These are phyloP conservation scores for Canavalia ensiformis DNA, from an alignment of 306 rosid species.

Conservation along the genomic window DNA sequence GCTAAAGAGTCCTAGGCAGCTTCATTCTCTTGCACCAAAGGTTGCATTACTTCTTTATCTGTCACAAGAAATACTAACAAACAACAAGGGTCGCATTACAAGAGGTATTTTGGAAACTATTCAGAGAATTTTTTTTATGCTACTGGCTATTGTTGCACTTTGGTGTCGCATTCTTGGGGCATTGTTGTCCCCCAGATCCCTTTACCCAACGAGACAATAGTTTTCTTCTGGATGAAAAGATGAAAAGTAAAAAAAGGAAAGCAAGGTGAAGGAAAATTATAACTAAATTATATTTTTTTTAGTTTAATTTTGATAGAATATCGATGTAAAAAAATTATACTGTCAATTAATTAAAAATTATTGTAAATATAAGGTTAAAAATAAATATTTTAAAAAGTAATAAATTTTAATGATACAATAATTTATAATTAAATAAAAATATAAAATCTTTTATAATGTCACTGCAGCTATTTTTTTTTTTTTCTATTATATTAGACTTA, in stretches of 20 bases:
- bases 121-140: background rate
- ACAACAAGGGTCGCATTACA: background rate
- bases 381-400: too few species aligned
- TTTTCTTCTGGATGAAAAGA: background rate
- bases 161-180: background rate
- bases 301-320: too few species aligned
- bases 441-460: too few species aligned
- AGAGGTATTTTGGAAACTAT: background rate
- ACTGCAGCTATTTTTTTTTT: background rate
- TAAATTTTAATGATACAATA: too few species aligned
- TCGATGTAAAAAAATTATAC: too few species aligned
- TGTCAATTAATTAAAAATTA: too few species aligned
- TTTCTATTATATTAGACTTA: background rate
- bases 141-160: background rate
- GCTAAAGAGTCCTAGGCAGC: slow-evolving; percentile 23
- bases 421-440: too few species aligned
- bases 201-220: background rate
- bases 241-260: background rate
- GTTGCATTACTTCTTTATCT: background rate
- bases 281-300: too few species aligned
- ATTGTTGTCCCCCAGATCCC: background rate
- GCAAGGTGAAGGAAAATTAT: background rate
- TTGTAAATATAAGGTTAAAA: too few species aligned
- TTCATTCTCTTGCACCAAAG: slow-evolving; percentile 18
- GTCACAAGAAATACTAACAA: background rate